Percentiles rank a stretch among this genome's conserved stretches.
Conservation (phyloP, 192 early-diverging fungal genomes). For the Thoreauomyces humboldtii region DNA sequence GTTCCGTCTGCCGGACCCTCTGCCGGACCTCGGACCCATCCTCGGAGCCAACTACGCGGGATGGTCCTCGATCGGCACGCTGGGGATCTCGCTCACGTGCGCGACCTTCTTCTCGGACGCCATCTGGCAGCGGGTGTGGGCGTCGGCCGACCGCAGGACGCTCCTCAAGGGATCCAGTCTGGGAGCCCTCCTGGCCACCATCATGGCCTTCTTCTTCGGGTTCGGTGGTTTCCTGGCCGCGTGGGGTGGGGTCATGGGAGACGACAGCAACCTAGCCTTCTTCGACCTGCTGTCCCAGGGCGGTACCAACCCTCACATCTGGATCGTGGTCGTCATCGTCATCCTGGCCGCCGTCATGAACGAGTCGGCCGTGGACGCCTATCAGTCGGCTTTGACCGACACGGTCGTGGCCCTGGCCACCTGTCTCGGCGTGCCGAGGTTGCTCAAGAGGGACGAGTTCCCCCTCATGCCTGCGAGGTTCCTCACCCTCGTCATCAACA, state of each 20-base stretch:
- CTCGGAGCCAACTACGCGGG: slow-evolving; percentile 37
- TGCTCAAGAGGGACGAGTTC: background rate
- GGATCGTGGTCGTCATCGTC: slow-evolving; percentile 38
- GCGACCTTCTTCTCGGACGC: slow-evolving; percentile 50
- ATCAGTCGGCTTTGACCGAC: slow-evolving; percentile 47
- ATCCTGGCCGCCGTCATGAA: slow-evolving; percentile 45
- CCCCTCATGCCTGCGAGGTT: slow-evolving; percentile 19
- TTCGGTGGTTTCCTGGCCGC: slow-evolving; percentile 45
- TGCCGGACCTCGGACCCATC: slow-evolving; percentile 26
- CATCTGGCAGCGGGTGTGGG: slow-evolving; percentile 55
- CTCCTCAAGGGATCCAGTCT: slow-evolving; percentile 30
- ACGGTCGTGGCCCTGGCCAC: slow-evolving; percentile 30
- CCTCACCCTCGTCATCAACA: slow-evolving; percentile 35
- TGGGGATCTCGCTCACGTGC: slow-evolving; percentile 38
- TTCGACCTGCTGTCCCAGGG: slow-evolving; percentile 38
- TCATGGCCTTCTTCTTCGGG: slow-evolving; percentile 43
- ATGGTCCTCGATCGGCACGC: slow-evolving; percentile 37
- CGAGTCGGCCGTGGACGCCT: slow-evolving; percentile 49
- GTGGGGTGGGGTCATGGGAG: slow-evolving; percentile 29
- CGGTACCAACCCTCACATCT: slow-evolving; percentile 21
- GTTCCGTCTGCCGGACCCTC: slow-evolving; percentile 29
- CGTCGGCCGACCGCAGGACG: slow-evolving; percentile 32
- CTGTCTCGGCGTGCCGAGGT: slow-evolving; percentile 8
- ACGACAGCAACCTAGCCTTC: slow-evolving; percentile 32
- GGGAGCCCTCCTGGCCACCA: slow-evolving; percentile 27